A percentile compares a stretch with the other conserved stretches of the same genome.
phyloP scores from a whole-genome alignment of 495 filamentous ascomycete species.

The Bacidia rubella region DNA sequence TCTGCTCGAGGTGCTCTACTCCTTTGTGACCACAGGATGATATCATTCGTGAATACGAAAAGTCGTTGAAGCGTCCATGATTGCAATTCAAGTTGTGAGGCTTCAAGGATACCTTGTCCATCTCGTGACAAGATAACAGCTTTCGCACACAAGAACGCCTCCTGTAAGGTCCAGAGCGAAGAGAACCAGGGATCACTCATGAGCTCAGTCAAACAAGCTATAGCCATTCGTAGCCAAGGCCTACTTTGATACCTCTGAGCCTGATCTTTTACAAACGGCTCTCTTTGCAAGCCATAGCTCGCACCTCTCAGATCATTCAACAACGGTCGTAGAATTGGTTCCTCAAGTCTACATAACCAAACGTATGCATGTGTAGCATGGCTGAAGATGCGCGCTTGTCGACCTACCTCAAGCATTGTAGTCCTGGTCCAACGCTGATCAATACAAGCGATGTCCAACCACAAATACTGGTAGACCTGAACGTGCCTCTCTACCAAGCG shows the following conservation, averaged over 20 bases:
- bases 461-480: conserved; percentile 1
- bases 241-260: not conserved
- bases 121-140: conserved; percentile 1
- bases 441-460: conserved; percentile 11
- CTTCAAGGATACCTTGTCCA: not conserved
- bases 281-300: not conserved
- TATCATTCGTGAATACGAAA: conserved; percentile 3
- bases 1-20: conserved; percentile 5
- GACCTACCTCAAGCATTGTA: conserved; percentile 7
- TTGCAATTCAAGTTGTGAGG: not conserved
- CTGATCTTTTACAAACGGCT: not conserved
- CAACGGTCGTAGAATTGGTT: not conserved
- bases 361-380: conserved; percentile 10
- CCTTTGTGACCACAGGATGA: conserved; percentile 8
- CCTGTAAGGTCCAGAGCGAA: conserved; percentile 12
- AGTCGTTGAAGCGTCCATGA: conserved; percentile 2
- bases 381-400: conserved; percentile 9
- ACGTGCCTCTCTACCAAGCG: not conserved
- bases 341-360: conserved; percentile 2
- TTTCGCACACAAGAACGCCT: conserved; percentile 6
- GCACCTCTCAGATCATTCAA: not conserved
- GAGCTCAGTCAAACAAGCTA: not conserved
- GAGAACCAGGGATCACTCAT: conserved; percentile 10
- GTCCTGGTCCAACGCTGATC: conserved; percentile 7
- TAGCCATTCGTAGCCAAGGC: conserved; percentile 4